Conservation (phyloP, 768 basidiomycete genomes). For the Leccinum aurantiacum region DNA sequence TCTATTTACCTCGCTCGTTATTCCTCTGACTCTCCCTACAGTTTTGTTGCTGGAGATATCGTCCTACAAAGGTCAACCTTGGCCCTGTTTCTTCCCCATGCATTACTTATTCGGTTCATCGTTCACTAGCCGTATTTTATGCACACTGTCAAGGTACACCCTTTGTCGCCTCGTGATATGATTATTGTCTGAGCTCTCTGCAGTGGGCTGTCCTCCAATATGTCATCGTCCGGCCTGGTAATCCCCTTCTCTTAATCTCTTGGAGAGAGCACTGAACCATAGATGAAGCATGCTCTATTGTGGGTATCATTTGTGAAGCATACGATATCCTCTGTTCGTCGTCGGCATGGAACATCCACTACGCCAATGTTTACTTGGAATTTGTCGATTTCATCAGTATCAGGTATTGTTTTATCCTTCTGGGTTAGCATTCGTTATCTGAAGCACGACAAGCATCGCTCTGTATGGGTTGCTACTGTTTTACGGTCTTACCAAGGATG, state of each 20-base stretch:
- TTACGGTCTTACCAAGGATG: slow-evolving; percentile 78
- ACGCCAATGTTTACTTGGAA: slow-evolving; percentile 69
- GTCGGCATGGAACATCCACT: slow-evolving; percentile 56
- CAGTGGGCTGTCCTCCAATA: slow-evolving; percentile 92
- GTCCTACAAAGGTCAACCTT: slow-evolving; percentile 67
- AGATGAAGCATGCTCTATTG: slow-evolving; percentile 47
- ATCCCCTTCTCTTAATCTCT: neutral
- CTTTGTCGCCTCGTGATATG: neutral
- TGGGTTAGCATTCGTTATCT: neutral
- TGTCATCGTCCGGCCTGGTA: slow-evolving; percentile 66
- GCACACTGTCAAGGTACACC: slow-evolving; percentile 74
- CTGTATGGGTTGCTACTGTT: slow-evolving; percentile 84
- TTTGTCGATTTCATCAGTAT: slow-evolving; percentile 80
- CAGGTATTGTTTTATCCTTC: slow-evolving; percentile 44
- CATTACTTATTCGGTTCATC: slow-evolving; percentile 9
- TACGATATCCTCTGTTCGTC: slow-evolving; percentile 68
- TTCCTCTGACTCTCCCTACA: slow-evolving; percentile 27
- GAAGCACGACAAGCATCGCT: slow-evolving; percentile 55
- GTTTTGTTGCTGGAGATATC: slow-evolving; percentile 81
- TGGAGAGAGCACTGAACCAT: slow-evolving; percentile 7
- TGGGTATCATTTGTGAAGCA: slow-evolving; percentile 75
- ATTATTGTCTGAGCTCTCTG: slow-evolving; percentile 1
- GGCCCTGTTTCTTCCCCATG: neutral
- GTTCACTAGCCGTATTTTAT: slow-evolving; percentile 73
- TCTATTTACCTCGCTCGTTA: neutral